Conservation (phyloP, 495 filamentous ascomycete genomes). For the Penicillium pulvis region DNA sequence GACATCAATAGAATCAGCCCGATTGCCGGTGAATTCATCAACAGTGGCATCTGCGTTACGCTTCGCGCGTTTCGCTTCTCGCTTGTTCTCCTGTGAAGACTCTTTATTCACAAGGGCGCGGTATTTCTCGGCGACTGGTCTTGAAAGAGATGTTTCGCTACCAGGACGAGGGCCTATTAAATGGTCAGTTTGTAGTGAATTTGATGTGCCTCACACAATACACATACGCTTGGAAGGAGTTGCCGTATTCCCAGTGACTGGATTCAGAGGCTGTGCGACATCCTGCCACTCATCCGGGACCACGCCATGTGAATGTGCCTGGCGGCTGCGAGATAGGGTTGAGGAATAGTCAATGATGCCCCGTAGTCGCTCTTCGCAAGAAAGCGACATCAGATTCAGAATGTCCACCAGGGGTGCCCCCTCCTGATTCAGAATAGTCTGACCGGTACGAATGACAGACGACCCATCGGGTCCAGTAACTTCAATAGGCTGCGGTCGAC, state of each 20-base stretch:
- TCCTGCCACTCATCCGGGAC: conserved; percentile 71
- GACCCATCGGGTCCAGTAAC: conserved; percentile 58
- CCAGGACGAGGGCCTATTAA: conserved; percentile 37
- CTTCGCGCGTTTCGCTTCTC: conserved; percentile 54
- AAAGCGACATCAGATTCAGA: conserved; percentile 71
- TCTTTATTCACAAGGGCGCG: conserved; percentile 38
- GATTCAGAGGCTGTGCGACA: conserved; percentile 52
- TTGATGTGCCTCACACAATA: neutral
- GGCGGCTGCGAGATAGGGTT: conserved; percentile 62
- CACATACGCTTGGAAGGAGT: conserved; percentile 64
- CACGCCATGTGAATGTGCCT: conserved; percentile 69
- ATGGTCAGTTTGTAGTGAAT: conserved; percentile 17
- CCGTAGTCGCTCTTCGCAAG: conserved; percentile 69
- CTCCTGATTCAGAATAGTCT: conserved; percentile 63
- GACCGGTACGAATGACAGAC: conserved; percentile 57
- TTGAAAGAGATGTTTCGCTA: conserved; percentile 21
- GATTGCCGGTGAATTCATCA: conserved; percentile 35
- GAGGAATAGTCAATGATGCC: conserved; percentile 71
- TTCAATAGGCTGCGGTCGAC: conserved; percentile 53
- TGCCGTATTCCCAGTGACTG: conserved; percentile 39
- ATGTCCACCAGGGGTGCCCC: conserved; percentile 73
- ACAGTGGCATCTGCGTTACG: conserved; percentile 45
- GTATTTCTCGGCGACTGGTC: conserved; percentile 37
- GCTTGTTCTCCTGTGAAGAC: conserved; percentile 49
- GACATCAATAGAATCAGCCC: conserved; percentile 39